These are phyloP conservation scores for Furcasterigmium furcatum DNA, from an alignment of 2,329 filamentous ascomycete genomes.

Conservation along the genomic window DNA sequence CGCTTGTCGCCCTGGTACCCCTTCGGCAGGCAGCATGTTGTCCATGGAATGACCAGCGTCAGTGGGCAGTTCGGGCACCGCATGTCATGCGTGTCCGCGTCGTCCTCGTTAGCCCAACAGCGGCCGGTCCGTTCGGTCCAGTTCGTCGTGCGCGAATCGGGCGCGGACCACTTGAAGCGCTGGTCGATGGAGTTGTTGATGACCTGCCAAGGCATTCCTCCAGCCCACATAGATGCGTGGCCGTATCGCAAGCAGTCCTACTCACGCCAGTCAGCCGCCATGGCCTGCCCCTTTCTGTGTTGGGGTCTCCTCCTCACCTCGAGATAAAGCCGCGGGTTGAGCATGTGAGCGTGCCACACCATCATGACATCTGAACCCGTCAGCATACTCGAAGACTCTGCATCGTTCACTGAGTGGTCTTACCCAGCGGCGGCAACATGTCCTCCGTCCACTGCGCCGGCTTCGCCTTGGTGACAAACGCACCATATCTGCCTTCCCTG, in stretches of 20 bases:
- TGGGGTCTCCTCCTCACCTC: constrained; percentile 35
- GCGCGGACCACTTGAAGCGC: constrained; percentile 48
- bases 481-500: constrained; percentile 15
- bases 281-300: background rate
- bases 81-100: constrained; percentile 38
- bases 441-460: constrained; percentile 27
- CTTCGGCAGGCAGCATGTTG: constrained; percentile 34
- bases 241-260: constrained; percentile 55
- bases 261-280: background rate
- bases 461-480: constrained; percentile 18
- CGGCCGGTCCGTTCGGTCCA: constrained; percentile 44
- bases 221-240: constrained; percentile 50
- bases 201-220: constrained; percentile 59
- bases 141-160: constrained; percentile 29
- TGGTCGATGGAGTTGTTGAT: constrained; percentile 52
- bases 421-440: constrained; percentile 47
- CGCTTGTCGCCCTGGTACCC: constrained; percentile 24
- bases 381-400: constrained; percentile 15
- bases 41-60: constrained; percentile 48
- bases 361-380: constrained; percentile 57
- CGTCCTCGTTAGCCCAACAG: constrained; percentile 53
- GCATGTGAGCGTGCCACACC: constrained; percentile 70
- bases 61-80: constrained; percentile 47
- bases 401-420: constrained; percentile 23
- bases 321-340: constrained; percentile 64